Evolutionary conservation across 495 filamentous ascomycete genomes (phyloP).

Genomic region (Podospora anserina): DNA sequence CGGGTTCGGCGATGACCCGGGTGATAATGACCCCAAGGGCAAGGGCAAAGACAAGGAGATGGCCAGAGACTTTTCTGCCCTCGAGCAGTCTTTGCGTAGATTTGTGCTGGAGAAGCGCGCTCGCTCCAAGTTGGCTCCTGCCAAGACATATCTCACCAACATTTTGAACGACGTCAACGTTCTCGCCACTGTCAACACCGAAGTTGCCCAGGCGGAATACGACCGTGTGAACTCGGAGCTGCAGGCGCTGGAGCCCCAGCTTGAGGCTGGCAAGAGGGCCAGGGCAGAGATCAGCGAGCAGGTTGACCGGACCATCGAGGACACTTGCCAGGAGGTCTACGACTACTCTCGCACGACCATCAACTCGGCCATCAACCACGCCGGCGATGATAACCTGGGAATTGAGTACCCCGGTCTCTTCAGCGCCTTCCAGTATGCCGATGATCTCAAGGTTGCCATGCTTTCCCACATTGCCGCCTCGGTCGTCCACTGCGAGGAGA

Average conservation of each 20-base stretch:
- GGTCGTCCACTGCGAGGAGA: conserved; percentile 76
- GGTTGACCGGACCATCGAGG: conserved; percentile 77
- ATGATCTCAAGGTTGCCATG: conserved; percentile 89
- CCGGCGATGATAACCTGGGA: conserved; percentile 73
- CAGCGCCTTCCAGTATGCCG: conserved; percentile 84
- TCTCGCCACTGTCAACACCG: conserved; percentile 81
- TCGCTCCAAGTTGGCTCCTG: conserved; percentile 90
- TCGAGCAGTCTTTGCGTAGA: conserved; percentile 82
- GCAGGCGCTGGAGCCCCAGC: conserved; percentile 75
- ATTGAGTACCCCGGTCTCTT: conserved; percentile 85
- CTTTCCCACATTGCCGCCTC: conserved; percentile 76
- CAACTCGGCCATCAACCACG: conserved; percentile 63
- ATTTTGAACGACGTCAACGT: conserved; percentile 79
- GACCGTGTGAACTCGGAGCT: conserved; percentile 79
- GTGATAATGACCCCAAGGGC: conserved; percentile 66
- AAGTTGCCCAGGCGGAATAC: conserved; percentile 80
- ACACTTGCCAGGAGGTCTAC: conserved; percentile 80
- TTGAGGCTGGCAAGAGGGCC: conserved; percentile 78
- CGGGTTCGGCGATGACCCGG: conserved; percentile 55
- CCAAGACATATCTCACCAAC: conserved; percentile 94
- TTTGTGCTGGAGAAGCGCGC: conserved; percentile 97
- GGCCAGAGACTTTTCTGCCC: conserved; percentile 78
- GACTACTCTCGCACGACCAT: conserved; percentile 72
- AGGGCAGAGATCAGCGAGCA: conserved; percentile 77
- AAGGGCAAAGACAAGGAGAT: conserved; percentile 90